Percentiles rank a stretch among this genome's conserved stretches.
phyloP scores from a whole-genome alignment of 2,329 filamentous ascomycete species.

The Metarhizium brunneum region DNA sequence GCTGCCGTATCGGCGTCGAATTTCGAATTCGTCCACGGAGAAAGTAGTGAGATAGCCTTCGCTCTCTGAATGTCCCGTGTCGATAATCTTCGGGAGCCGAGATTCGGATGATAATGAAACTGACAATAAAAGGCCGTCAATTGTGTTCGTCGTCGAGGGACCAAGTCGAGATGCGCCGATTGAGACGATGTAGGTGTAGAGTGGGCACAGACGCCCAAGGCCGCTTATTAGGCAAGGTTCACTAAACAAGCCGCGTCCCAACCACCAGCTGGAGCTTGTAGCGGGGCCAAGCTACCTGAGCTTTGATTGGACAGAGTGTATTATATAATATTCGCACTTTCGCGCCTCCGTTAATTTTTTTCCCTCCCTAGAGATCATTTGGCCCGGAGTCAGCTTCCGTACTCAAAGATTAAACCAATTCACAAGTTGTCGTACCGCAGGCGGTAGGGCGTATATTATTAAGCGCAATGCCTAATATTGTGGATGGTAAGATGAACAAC shows the following conservation, averaged over 20 bases:
- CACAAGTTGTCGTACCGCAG: neutral
- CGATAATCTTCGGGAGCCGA: neutral
- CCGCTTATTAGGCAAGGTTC: neutral
- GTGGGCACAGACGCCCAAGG: neutral
- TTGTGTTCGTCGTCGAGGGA: neutral
- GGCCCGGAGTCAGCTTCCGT: neutral
- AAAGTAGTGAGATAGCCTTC: neutral
- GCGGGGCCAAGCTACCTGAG: neutral
- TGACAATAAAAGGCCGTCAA: neutral
- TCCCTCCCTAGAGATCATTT: neutral
- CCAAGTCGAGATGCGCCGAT: neutral
- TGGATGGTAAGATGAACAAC: conserved; percentile 8
- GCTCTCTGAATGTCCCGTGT: neutral
- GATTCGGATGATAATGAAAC: neutral
- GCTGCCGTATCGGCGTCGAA: neutral
- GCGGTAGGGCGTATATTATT: neutral
- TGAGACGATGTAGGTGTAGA: neutral
- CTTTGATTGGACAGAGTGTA: neutral
- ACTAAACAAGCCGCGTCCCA: neutral
- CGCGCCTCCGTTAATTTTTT: neutral
- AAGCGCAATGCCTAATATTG: conserved; percentile 8
- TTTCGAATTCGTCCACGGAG: neutral
- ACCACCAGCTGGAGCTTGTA: neutral
- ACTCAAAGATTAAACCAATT: neutral
- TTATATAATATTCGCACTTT: neutral